Percentiles rank a stretch among this genome's conserved stretches.
Evolutionary conservation across 2,329 filamentous ascomycete species (phyloP).

Genomic region (Chrysoporthe deuterocubensis): DNA sequence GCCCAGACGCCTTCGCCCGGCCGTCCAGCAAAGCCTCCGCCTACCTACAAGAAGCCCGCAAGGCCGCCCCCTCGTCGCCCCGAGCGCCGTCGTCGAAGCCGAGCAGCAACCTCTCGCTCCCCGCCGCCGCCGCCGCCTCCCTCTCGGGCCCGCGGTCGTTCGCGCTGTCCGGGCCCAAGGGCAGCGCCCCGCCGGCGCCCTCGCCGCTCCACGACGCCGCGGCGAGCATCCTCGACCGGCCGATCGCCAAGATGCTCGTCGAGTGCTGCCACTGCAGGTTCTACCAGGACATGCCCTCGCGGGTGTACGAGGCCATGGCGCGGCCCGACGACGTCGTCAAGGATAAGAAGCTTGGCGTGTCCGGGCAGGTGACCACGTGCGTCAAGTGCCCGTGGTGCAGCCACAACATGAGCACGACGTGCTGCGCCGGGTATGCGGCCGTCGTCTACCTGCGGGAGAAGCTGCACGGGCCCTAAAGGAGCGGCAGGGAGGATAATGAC

Average conservation of each 20-base stretch:
- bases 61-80: slow-evolving; percentile 36
- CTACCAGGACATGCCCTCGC: slow-evolving; percentile 68
- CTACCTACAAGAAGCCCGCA: slow-evolving; percentile 44
- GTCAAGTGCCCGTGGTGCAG: slow-evolving; percentile 74
- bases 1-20: slow-evolving; percentile 32
- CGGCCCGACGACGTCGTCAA: slow-evolving; percentile 60
- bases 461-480: slow-evolving; percentile 46
- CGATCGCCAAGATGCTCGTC: slow-evolving; percentile 66
- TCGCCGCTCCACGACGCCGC: slow-evolving; percentile 2
- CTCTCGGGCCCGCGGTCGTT: slow-evolving; percentile 23
- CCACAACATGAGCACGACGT: slow-evolving; percentile 70
- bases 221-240: slow-evolving; percentile 37
- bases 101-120: background rate
- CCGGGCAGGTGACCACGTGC: slow-evolving; percentile 61
- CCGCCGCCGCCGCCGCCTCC: slow-evolving; percentile 20
- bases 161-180: slow-evolving; percentile 22
- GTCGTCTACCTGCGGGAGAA: slow-evolving; percentile 69
- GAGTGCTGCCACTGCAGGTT: slow-evolving; percentile 68
- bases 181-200: background rate
- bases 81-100: slow-evolving; percentile 30
- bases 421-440: slow-evolving; percentile 71
- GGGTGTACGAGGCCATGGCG: slow-evolving; percentile 67
- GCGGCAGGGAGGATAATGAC: background rate
- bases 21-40: slow-evolving; percentile 36
- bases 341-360: slow-evolving; percentile 55